phyloP scores from a whole-genome alignment of 495 filamentous ascomycete species.

The Talaromyces adpressus region DNA sequence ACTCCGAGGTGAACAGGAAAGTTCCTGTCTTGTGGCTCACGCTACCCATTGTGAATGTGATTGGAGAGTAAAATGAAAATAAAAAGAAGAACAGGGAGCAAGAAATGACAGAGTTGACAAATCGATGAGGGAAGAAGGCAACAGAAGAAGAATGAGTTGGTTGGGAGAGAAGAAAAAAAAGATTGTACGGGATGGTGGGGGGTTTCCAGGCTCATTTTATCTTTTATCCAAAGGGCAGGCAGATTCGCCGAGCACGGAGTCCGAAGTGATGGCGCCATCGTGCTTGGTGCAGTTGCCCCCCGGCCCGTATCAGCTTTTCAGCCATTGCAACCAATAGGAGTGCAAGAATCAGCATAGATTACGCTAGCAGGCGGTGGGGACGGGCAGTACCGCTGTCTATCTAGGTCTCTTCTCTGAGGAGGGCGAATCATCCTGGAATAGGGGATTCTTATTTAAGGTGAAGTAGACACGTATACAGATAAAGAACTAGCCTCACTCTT shows the following conservation, averaged over 20 bases:
- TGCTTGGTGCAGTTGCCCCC: not conserved
- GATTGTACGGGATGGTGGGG: slow-evolving; percentile 14
- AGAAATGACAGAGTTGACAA: slow-evolving; percentile 13
- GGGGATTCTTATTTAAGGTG: not conserved
- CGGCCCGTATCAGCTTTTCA: not conserved
- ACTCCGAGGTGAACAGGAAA: slow-evolving; percentile 99
- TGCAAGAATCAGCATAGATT: not conserved
- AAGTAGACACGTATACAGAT: not conserved
- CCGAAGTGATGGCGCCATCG: slow-evolving; percentile 10
- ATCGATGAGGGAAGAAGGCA: slow-evolving; percentile 12
- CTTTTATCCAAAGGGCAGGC: not conserved
- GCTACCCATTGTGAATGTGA: slow-evolving; percentile 50
- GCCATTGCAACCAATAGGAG: not conserved
- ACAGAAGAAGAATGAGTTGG: slow-evolving; percentile 16
- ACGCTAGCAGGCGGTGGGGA: not conserved
- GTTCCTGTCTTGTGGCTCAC: slow-evolving; percentile 57
- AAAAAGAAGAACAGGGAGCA: slow-evolving; percentile 17
- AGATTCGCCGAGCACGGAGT: slow-evolving; percentile 9
- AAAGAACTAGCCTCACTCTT: not conserved
- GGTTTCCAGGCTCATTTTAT: slow-evolving; percentile 2
- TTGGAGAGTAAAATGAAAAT: slow-evolving; percentile 10
- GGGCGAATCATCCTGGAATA: not conserved
- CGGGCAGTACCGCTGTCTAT: not conserved
- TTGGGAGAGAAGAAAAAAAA: slow-evolving; percentile 16
- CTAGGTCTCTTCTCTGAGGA: not conserved